Evolutionary conservation across 352 stramenopile species (phyloP).

Genomic region (Globisporangium nodosum): DNA sequence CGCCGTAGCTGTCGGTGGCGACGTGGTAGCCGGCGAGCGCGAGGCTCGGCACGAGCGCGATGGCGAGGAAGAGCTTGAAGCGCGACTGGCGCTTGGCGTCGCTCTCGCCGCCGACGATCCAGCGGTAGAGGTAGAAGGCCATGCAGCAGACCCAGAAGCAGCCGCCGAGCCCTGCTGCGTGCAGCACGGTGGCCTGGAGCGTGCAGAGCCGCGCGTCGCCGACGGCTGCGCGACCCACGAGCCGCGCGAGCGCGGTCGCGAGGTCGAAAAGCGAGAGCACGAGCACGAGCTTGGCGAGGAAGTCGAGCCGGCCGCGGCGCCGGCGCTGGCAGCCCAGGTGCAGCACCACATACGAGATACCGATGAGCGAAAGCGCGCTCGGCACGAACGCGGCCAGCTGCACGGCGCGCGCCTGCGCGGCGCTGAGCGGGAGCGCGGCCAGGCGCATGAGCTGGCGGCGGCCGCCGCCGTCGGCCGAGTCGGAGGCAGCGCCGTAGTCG

Average conservation of each 20-base stretch:
- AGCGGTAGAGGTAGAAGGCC: slow-evolving; percentile 76
- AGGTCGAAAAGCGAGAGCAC: slow-evolving; percentile 73
- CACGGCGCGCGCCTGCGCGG: slow-evolving; percentile 21
- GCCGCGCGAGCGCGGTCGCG: slow-evolving; percentile 37
- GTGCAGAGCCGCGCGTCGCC: slow-evolving; percentile 38
- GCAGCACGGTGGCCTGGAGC: slow-evolving; percentile 50
- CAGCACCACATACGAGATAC: slow-evolving; percentile 56
- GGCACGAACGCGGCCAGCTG: slow-evolving; percentile 41
- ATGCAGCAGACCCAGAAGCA: slow-evolving; percentile 77
- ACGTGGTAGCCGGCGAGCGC: slow-evolving; percentile 55
- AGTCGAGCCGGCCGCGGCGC: slow-evolving; percentile 35
- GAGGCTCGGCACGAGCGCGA: slow-evolving; percentile 46
- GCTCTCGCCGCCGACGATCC: slow-evolving; percentile 68
- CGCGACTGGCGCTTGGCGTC: slow-evolving; percentile 56
- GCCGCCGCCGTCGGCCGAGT: slow-evolving; percentile 13
- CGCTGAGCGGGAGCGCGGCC: slow-evolving; percentile 13
- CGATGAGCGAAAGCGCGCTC: slow-evolving; percentile 52
- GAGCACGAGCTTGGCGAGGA: slow-evolving; percentile 62
- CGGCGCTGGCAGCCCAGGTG: slow-evolving; percentile 38
- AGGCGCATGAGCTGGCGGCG: not conserved
- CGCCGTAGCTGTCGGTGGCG: slow-evolving; percentile 54
- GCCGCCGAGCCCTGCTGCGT: slow-evolving; percentile 46
- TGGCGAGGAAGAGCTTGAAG: slow-evolving; percentile 44
- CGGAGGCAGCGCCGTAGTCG: not conserved
- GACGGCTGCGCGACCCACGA: slow-evolving; percentile 46